Base-by-base conservation (phyloP, 805 yeast species). In the Lipomyces orientalis region DNA sequence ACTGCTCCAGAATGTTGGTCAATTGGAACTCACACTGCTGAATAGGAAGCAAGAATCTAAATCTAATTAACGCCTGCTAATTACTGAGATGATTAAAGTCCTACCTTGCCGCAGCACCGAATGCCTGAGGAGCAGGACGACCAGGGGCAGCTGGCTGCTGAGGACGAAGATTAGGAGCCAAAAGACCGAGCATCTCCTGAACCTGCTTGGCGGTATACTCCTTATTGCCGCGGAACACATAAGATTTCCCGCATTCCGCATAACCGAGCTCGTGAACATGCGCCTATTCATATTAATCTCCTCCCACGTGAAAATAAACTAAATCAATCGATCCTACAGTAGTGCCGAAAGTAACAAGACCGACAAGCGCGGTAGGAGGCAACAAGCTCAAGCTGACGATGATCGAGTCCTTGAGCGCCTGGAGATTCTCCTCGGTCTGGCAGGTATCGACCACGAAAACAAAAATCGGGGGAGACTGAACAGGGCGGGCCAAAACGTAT, bases 361-460 rank as follows among this genome's bases (percentile, higher is more conserved):
- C 97, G 64, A 93, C 87, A 62, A 93, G 83, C 1, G 97, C 91
- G 74, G 93, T 92, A 54, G 96, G 95, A 16, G 98, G 98, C 75
- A 94, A 85, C 74, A 91, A 80, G 60, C 90, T 84, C 73, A 93
- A 82, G 1, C 95, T 87, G 64, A 90, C 85, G 60, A 90, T 85
- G 75, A 93, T 83, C 43, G 94, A 84, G 73, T 91, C 97, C 75
- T 90, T 91, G 79, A 93, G 83, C 1, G 97, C 90, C 76, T 87
- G 86, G 75, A 93, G 83, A 76, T 91, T 93, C 74, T 93, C 98
- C 65, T 86, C 88, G 75, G 93, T 97, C 79, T 94, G 94, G 78
- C 97, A 91, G 70, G 92, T 81, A 78, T 93, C 98, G 71, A 93
- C 88, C 37, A 91, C 93, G 76, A 91, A 91, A 65, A 92, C 80